Conservation (phyloP, 352 stramenopile species). For the Phytophthora sp. region DNA sequence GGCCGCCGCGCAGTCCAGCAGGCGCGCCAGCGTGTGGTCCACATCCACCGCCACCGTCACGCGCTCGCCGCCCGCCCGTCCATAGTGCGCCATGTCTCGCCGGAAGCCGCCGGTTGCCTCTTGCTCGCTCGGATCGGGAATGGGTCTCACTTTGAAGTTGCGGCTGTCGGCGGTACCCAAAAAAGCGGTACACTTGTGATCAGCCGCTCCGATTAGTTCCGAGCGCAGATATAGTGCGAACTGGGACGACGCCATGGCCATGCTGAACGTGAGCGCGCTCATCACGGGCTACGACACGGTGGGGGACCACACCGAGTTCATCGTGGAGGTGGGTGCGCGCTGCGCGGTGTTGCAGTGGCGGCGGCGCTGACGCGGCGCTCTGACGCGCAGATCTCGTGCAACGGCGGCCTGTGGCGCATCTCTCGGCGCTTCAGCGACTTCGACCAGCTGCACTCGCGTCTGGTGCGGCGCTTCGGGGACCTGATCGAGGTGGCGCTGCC, state of each 20-base stretch:
- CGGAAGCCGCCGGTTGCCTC: neutral
- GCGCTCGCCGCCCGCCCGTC: constrained; percentile 40
- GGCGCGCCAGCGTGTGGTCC: constrained; percentile 63
- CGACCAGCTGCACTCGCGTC: constrained; percentile 82
- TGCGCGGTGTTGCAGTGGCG: neutral
- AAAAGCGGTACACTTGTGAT: no score
- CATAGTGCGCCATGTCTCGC: constrained; percentile 27
- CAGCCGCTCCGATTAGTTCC: no score
- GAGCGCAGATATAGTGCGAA: neutral
- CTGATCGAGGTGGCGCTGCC: constrained; percentile 73
- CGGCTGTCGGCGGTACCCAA: no score
- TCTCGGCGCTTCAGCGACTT: constrained; percentile 89
- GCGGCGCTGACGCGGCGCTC: neutral
- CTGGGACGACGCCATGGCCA: constrained; percentile 53
- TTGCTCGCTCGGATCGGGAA: neutral
- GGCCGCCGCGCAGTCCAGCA: constrained; percentile 46
- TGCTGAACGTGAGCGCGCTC: constrained; percentile 81
- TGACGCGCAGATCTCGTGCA: constrained; percentile 74
- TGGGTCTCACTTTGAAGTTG: constrained; percentile 39
- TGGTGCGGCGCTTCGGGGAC: constrained; percentile 75
- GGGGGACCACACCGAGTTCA: constrained; percentile 87
- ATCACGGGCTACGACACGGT: constrained; percentile 86
- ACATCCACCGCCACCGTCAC: constrained; percentile 64
- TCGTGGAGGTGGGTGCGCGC: constrained; percentile 63
- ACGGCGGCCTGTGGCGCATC: constrained; percentile 83